Evolutionary conservation across 352 stramenopile genomes (phyloP), one percentile per base, ranked within the genome.

Genomic region (Phytopythium montanum): DNA sequence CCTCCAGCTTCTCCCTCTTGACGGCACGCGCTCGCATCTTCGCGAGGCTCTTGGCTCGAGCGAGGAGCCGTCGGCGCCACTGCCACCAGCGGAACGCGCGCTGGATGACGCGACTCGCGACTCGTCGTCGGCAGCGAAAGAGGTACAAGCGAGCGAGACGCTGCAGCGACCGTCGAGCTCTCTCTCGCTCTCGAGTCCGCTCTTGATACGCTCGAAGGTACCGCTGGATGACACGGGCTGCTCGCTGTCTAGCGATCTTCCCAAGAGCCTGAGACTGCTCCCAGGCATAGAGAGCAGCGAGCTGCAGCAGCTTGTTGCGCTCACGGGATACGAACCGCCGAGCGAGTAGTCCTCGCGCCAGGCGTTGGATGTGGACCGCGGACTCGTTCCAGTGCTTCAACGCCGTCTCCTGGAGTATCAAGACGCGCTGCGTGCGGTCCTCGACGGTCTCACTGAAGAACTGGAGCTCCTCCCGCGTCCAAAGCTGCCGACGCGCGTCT

Each of bases 391-490:
- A 93, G 58, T 68, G 64, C 6, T 51, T 50, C 13, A 85, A 54
- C 2, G 72, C 69, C 3, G 41, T 31, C 16, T 86, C 66, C 55
- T 88, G 84, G 19, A 55, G 26, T 18, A 51, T 18, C 3, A 89
- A 48, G 14, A 85, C 64, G 53, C 58, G 39, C 33, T 59, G 38
- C 4, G 72, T 78, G 4, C 76, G 74, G 19, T 62, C 36, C 29
- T 78, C 68, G 8, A 89, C 72, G 2, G 64, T 54, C 7, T 72
- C 56, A 33, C 66, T 67, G 42, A 88, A 89, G 16, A 4, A 19
- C 25, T 69, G 33, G 14, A 89, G 73, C 52, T 91, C 64, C 19
- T 69, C 53, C 19, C 64, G 57, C 0, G 73, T 79, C 79, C 76
- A 89, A 16, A 87, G 64, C n/a, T 66, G 70, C 8, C 69, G 73